These are phyloP conservation scores for Clausena lansium DNA, from an alignment of 345 rosid genomes.

Conservation along the genomic window DNA sequence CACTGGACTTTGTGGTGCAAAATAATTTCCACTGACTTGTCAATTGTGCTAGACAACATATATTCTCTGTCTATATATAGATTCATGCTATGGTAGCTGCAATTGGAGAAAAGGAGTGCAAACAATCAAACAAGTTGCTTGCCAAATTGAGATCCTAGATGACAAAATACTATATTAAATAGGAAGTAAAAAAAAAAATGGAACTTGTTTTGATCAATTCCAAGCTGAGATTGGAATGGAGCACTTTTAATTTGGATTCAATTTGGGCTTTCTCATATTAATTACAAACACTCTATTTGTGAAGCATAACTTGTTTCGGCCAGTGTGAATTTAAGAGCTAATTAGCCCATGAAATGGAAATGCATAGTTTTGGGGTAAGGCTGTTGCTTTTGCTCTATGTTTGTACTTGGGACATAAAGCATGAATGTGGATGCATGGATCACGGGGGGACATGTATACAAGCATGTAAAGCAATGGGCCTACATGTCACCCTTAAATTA, in stretches of 20 bases:
- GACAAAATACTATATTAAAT: not conserved
- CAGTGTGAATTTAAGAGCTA: not conserved
- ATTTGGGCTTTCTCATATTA: not conserved
- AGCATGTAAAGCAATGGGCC: not conserved
- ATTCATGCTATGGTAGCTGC: not conserved
- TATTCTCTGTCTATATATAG: not conserved
- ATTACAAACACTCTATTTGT: too few relatives aligned
- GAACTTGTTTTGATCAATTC: not conserved
- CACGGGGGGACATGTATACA: not conserved
- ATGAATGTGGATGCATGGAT: not conserved
- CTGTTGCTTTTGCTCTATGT: not conserved
- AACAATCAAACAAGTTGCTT: not conserved
- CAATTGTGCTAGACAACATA: not conserved
- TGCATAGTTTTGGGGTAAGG: not conserved
- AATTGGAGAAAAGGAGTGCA: not conserved
- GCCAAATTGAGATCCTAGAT: not conserved
- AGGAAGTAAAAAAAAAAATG: not conserved
- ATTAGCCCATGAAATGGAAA: not conserved
- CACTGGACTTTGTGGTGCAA: conserved; percentile 75
- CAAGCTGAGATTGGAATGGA: not conserved
- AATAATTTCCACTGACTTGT: conserved; percentile 8
- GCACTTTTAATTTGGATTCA: not conserved
- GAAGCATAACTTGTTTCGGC: not conserved
- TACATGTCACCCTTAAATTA: not conserved
- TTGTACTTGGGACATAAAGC: not conserved